Conservation (phyloP, 192 early-diverging fungal genomes). For the Coemansia sp. region DNA sequence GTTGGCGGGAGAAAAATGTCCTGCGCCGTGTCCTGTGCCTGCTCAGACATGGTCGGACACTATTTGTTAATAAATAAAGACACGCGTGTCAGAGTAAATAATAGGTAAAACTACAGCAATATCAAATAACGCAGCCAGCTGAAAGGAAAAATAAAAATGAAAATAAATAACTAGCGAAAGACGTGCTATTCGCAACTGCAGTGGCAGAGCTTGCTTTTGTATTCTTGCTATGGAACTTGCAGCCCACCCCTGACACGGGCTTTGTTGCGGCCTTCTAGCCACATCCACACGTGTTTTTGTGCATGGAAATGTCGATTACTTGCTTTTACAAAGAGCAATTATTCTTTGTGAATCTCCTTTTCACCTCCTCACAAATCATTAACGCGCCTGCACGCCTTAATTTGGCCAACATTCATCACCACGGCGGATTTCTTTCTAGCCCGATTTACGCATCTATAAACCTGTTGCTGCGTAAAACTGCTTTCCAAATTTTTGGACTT, state of each 20-base stretch:
- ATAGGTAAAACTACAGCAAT: background rate
- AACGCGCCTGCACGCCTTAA: background rate
- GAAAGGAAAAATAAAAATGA: background rate
- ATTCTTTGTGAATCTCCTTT: background rate
- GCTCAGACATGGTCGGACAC: constrained; percentile 3
- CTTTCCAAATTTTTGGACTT: background rate
- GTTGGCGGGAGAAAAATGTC: constrained; percentile 32
- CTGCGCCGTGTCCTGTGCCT: constrained; percentile 26
- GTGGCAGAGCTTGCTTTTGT: background rate
- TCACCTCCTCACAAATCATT: background rate
- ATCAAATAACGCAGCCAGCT: background rate
- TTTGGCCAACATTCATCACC: too few species aligned
- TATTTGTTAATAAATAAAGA: background rate
- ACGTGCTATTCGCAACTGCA: background rate
- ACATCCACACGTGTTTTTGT: background rate
- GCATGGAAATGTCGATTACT: background rate
- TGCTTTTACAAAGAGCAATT: background rate
- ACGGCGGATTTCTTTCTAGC: background rate
- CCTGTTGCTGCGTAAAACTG: background rate
- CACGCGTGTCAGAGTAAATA: background rate
- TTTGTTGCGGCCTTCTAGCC: background rate
- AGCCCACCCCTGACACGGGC: background rate
- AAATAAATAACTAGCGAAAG: background rate
- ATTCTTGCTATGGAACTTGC: background rate
- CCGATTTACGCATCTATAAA: background rate